These are phyloP conservation scores for Oryza coarctata DNA, from an alignment of 176 grass and related monocot genomes.

Conservation along the genomic window DNA sequence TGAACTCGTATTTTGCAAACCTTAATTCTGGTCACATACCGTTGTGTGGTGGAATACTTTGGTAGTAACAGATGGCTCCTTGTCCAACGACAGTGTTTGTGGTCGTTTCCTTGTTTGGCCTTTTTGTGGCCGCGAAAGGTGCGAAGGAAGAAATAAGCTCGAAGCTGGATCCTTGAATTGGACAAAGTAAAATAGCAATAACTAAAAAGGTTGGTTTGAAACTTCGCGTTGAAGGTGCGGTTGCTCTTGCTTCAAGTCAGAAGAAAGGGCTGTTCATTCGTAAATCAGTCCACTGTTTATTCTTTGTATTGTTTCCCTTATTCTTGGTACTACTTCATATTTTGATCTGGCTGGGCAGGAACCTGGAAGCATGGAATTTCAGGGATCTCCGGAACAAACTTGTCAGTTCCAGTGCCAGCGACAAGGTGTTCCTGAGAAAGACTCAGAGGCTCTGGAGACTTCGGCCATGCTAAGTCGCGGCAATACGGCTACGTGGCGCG, in stretches of 20 bases:
- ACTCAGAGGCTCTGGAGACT: constrained; percentile 21
- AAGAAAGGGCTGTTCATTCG: no score
- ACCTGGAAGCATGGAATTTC: neutral
- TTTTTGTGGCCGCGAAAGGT: no score
- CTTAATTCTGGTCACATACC: neutral
- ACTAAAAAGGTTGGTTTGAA: neutral
- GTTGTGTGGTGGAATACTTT: neutral
- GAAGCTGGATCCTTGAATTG: neutral
- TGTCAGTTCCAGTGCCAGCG: neutral
- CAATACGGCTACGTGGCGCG: constrained; percentile 20
- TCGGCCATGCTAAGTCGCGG: neutral
- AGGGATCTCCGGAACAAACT: neutral
- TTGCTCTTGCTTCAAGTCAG: constrained; percentile 7
- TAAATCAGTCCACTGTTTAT: no score
- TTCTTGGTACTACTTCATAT: no score
- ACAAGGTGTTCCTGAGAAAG: no score
- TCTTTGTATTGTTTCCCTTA: no score
- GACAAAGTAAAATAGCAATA: neutral
- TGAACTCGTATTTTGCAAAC: neutral
- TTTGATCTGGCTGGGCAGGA: neutral
- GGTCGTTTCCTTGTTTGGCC: neutral
- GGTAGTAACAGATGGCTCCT: neutral
- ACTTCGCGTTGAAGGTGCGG: constrained; percentile 18
- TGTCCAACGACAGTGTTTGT: neutral
- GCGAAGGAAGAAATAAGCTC: neutral